Percentiles rank a stretch among this genome's conserved stretches.
phyloP scores from a whole-genome alignment of 140 eudicot genomes.

The Flaveria floridana region DNA sequence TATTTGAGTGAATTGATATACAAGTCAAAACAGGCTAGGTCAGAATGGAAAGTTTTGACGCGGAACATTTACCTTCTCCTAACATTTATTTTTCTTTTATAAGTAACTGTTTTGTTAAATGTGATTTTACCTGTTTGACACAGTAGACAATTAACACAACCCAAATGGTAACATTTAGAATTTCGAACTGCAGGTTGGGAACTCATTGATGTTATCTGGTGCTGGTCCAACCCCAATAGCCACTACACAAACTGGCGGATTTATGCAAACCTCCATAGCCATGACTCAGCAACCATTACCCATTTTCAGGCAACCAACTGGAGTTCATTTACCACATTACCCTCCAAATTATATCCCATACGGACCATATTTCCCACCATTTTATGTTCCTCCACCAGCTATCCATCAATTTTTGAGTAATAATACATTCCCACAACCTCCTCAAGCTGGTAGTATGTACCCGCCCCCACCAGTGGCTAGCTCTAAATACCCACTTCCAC shows the following conservation, averaged over 20 bases:
- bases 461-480: constrained; percentile 59
- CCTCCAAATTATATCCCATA: constrained; percentile 80
- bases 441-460: constrained; percentile 63
- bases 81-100: neutral
- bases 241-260: constrained; percentile 66
- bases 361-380: constrained; percentile 67
- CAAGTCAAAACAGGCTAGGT: neutral
- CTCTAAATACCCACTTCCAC: constrained; percentile 65
- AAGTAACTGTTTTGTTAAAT: neutral
- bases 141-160: neutral
- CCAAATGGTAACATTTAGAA: neutral
- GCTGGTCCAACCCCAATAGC: constrained; percentile 68
- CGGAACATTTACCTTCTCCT: neutral
- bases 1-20: neutral
- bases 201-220: constrained; percentile 44
- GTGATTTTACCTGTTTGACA: neutral
- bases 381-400: constrained; percentile 66
- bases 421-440: constrained; percentile 76
- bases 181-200: constrained; percentile 57
- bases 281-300: constrained; percentile 76
- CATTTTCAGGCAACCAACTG: constrained; percentile 80
- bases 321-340: constrained; percentile 80
- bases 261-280: constrained; percentile 70
- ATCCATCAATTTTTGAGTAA: constrained; percentile 77
- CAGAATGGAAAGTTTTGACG: neutral